Conservation (phyloP, 2,329 filamentous ascomycete genomes). For the Venturia oleaginea region DNA sequence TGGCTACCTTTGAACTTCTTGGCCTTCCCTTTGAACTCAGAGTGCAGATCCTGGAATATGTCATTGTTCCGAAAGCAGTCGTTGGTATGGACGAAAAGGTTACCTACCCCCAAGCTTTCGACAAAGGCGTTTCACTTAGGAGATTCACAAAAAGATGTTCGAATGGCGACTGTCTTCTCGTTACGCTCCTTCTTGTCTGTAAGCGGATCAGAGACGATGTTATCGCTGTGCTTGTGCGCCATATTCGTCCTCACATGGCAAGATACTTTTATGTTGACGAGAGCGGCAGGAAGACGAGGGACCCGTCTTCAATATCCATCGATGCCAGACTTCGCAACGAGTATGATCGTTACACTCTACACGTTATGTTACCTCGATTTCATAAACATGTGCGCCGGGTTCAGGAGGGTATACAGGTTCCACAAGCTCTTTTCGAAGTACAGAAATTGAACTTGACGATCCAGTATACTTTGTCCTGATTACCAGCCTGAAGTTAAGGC, state of each 20-base stretch:
- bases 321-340: background rate
- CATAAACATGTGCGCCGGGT: too few species aligned
- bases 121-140: conserved; percentile 50
- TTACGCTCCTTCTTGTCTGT: background rate
- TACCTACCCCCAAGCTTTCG: conserved; percentile 69
- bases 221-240: background rate
- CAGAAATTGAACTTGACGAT: too few species aligned
- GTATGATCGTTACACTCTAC: background rate
- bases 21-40: background rate
- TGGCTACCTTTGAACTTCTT: background rate
- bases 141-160: background rate
- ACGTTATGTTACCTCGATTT: too few species aligned
- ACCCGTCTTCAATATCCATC: background rate
- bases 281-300: background rate
- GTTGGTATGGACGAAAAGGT: conserved; percentile 51
- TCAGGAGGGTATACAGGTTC: too few species aligned
- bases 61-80: background rate
- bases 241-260: background rate
- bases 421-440: too few species aligned
- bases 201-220: background rate
- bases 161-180: background rate
- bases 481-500: too few species aligned
- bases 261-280: background rate
- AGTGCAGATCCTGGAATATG: background rate
- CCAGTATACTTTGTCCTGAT: too few species aligned